Evolutionary conservation across 2,329 filamentous ascomycete species (phyloP), one percentile per base, ranked within the genome.

Genomic region (Aspergillus aculeatinus): DNA sequence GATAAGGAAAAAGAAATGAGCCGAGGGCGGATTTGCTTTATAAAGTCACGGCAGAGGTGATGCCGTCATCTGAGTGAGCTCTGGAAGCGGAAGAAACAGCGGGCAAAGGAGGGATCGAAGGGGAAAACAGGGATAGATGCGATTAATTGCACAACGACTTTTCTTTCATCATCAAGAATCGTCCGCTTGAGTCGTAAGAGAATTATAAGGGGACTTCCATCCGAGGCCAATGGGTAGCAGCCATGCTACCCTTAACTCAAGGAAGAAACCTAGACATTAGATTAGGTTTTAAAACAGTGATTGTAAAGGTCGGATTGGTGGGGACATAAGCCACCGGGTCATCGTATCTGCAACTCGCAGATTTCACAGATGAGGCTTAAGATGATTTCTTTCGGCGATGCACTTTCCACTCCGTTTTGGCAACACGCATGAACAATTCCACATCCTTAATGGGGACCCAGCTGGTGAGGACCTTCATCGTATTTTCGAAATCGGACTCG

Each of bases 391-490:
- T 85, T 80, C 81, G 83, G 79, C 73, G 71, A 66, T 85, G 80
- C 69, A 85, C 79, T 79, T 90, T 96, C 85, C 90, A 97, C 78
- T 98, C 94, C 14, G 91, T 87, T 71, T 89, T 89, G 27, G 92
- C 88, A 60, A 97, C 91, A 69, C 88, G 89, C 91, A 99, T 96
- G 69, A 99, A 83, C 60, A 96, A 78, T 73, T 98, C 92, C 72
- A 96, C 92, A 70, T 99, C 94, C 76, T 92, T 92, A 74, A 99
- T 89, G 21, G 94, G 92, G 49, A 98, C 89, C 87, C 91, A 96
- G 59, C 90, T 92, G 31, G 95, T 98, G 63, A 99, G 81, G 7
- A 93, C 90, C 79, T 97, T 98, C 95, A 99, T 99, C 51, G 90
- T 90, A 70, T 96, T 96, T 75, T 99, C 95, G 75, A 98, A 99